Evolutionary conservation across 2,329 filamentous ascomycete genomes (phyloP).

Genomic region (Tolypocladium guangdongense): DNA sequence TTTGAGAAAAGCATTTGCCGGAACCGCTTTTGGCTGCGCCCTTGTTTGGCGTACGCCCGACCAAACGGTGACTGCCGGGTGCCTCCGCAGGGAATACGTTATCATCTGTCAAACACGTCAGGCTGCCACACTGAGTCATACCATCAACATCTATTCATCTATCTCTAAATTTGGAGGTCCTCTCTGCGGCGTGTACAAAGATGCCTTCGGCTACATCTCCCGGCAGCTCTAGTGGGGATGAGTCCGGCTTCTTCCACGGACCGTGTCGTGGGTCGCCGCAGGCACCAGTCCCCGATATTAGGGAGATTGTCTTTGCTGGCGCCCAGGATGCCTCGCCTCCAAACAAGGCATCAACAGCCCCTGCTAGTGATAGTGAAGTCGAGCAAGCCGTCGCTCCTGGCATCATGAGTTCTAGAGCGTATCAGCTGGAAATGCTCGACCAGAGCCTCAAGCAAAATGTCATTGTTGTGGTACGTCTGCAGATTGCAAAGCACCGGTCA

Average conservation of each 20-base stretch:
- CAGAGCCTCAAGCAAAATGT: conserved; percentile 58
- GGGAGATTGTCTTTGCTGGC: conserved; percentile 8
- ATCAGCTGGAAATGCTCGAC: conserved; percentile 68
- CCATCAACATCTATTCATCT: neutral
- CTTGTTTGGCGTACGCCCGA: no score
- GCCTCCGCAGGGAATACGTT: neutral
- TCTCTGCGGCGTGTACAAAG: neutral
- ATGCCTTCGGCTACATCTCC: conserved; percentile 3
- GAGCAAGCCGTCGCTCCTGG: conserved; percentile 3
- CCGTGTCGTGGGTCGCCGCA: neutral
- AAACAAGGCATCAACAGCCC: neutral
- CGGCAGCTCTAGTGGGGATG: conserved; percentile 1
- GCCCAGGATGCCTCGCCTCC: conserved; percentile 2
- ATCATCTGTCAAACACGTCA: neutral
- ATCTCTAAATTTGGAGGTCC: neutral
- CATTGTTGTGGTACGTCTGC: conserved; percentile 52
- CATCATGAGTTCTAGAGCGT: conserved; percentile 42
- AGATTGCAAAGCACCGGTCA: neutral
- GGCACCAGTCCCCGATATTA: conserved; percentile 3
- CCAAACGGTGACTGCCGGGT: neutral
- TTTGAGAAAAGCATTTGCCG: no score
- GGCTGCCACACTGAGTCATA: neutral
- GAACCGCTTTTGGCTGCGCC: neutral
- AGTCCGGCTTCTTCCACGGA: conserved; percentile 4
- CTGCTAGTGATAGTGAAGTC: conserved; percentile 1